Base-by-base conservation (phyloP, 495 filamentous ascomycete species). In the Tetracladium setigerum region DNA sequence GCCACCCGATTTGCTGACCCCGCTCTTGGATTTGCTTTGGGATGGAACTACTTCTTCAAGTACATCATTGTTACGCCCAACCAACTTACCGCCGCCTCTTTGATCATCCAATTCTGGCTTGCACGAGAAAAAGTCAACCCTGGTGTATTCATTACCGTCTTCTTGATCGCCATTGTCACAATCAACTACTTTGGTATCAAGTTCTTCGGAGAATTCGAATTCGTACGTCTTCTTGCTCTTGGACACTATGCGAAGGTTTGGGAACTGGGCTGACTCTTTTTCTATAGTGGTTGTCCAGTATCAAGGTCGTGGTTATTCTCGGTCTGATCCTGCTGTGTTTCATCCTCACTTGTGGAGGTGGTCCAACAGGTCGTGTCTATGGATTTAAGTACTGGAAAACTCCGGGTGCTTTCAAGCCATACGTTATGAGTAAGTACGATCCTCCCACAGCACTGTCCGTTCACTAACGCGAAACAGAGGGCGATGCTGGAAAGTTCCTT, bases 91-190 rank as follows among this genome's bases (percentile, higher is more conserved):
- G 84, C 84, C 4, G 80, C 84, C 2, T 72, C 78, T 7, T 59
- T 88, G 39, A 80, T 90, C 47, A 84, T 90, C 31, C 77, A 83
- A 47, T 90, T 78, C 58, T 92, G 87, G 87, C 71, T 86, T 43
- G 45, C 49, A 17, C 16, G 44, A 31, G n/a, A 0, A 10, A 39
- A 34, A 10, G 56, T 68, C 46, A 70, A 65, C 44, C 67, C 74
- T 40, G 81, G 78, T 24, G 81, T 84, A 38, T 84, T 83, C 52
- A 88, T 90, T 56, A 71, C 78, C 13, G 61, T 91, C 41, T 80
- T 87, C 62, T 82, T 85, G 69, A 72, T 81, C 13, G 48, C 82
- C 30, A 83, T 91, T 47, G 69, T 84, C 7, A 54, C 63, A 31
- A 62, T 82, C 43, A 88, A 91, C 58, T 76, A 82, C 47, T 68